Conservation (phyloP, 305 asterid species). For the Fraxinus greggii region DNA sequence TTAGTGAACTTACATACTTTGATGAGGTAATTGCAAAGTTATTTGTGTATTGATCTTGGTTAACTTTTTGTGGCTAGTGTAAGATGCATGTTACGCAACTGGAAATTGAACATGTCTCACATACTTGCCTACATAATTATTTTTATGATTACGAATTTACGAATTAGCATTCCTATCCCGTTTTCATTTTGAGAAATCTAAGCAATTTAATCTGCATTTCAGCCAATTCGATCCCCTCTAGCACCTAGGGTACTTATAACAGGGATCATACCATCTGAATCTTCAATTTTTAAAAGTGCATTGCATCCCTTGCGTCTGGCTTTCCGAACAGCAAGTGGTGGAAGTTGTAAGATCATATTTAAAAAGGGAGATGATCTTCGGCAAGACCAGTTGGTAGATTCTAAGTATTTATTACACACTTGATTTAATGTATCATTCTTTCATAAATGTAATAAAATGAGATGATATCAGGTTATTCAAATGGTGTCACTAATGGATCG, state of each 20-base stretch:
- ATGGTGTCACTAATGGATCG: constrained; percentile 99
- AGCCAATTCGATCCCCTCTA: constrained; percentile 96
- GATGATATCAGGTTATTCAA: constrained; percentile 73
- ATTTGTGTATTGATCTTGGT: constrained; percentile 2
- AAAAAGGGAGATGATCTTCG: constrained; percentile 98
- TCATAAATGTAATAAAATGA: constrained; percentile 16
- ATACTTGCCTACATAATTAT: not conserved
- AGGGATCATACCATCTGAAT: constrained; percentile 94
- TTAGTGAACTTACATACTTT: constrained; percentile 96
- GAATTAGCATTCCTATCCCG: not conserved
- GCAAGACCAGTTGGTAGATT: constrained; percentile 94
- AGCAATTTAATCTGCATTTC: constrained; percentile 25
- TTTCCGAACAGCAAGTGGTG: constrained; percentile 88
- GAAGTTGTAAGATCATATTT: constrained; percentile 84
- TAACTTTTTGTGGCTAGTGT: constrained; percentile 14
- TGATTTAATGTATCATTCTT: constrained; percentile 14
- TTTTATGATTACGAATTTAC: not conserved
- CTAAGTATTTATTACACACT: constrained; percentile 6
- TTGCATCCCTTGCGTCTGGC: constrained; percentile 83
- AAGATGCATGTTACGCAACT: not conserved
- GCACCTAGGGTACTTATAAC: constrained; percentile 84
- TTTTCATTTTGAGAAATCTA: constrained; percentile 12
- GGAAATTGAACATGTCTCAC: not conserved
- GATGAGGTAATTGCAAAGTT: constrained; percentile 64
- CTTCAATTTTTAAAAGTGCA: constrained; percentile 90